A percentile compares a stretch with the other conserved stretches of the same genome.
phyloP scores from a whole-genome alignment of 331 rosid species.

The Quercus phellos region DNA sequence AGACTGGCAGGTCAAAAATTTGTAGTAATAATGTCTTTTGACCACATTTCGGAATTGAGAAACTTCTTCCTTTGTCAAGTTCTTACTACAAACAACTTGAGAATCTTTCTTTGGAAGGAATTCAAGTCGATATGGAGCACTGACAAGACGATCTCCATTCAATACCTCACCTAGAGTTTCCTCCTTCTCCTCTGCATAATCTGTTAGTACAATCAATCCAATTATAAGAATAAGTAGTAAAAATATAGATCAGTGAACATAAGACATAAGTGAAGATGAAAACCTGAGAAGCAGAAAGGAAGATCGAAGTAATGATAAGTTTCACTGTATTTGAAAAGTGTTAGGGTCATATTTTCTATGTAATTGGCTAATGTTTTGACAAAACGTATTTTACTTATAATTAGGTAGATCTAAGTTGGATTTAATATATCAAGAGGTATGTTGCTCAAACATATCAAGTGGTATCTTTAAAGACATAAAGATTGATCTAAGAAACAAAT shows the following conservation, averaged over 20 bases:
- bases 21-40: constrained; percentile 80
- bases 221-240: not conserved
- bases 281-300: constrained; percentile 70
- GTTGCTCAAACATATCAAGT: too few species aligned
- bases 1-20: constrained; percentile 86
- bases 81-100: constrained; percentile 53
- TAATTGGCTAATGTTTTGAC: too few species aligned
- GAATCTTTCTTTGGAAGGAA: constrained; percentile 61
- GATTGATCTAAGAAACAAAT: too few species aligned
- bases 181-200: constrained; percentile 65
- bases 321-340: constrained; percentile 47
- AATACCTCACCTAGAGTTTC: constrained; percentile 96
- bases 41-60: constrained; percentile 68
- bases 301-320: constrained; percentile 83
- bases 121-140: constrained; percentile 73
- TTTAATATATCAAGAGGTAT: too few species aligned
- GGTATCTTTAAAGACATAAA: too few species aligned
- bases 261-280: not conserved
- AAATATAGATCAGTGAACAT: too few species aligned
- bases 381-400: too few species aligned
- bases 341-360: too few species aligned
- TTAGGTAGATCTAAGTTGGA: fast-evolving
- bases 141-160: constrained; percentile 94
- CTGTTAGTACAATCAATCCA: constrained; percentile 24
- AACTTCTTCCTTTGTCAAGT: constrained; percentile 57